Evolutionary conservation across 2,329 filamentous ascomycete genomes (phyloP), one percentile per base, ranked within the genome.

Genomic region (Dothistroma septosporum): DNA sequence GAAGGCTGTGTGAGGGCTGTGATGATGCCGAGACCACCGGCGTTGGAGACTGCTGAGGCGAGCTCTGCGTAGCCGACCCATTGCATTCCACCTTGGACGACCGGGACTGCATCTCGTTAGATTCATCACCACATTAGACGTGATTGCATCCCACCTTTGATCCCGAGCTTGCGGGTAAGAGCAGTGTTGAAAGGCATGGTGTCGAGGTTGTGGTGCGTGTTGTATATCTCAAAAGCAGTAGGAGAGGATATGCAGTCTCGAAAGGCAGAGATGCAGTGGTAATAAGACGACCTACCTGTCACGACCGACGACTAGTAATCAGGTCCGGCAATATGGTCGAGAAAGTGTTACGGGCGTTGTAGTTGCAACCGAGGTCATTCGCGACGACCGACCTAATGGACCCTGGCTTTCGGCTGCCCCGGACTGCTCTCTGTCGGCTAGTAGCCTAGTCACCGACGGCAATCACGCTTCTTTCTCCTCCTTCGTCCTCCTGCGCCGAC

Each of bases 1-100:
- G 90, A 89, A 35, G 94, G 90, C 84, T 96, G 95, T 57, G 95
- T 97, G 72, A 97, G 87, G 53, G 89, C 90, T 32, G 90, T 94
- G 76, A 94, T 83, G 73, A 94, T 87, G 71, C 90, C 90, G 58
- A 94, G 82, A 53, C 89, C 90, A 66, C 90, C 90, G n/a, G 90
- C 88, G 76, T 91, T 91, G 73, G 85, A 88, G 64, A 91, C 88
- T 64, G 88, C 88, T 47, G 87, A 82, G 61, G 88, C 88, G 70
- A 91, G 80, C 75, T 90, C 88, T 55, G 90, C 90, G 70, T 90
- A 91, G 61, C 90, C 90, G 65, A 92, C 85, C 83, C 90, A 88
- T 84, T 91, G 24, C 24, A 28, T 28, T 28, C 24, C 24, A 74
- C 90, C 90, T 76, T 94, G 90, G 61, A 94, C 88, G 63, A 94